These are phyloP conservation scores for Chamaecyparis obtusa DNA, from an alignment of 75 land plant species.

Conservation along the genomic window DNA sequence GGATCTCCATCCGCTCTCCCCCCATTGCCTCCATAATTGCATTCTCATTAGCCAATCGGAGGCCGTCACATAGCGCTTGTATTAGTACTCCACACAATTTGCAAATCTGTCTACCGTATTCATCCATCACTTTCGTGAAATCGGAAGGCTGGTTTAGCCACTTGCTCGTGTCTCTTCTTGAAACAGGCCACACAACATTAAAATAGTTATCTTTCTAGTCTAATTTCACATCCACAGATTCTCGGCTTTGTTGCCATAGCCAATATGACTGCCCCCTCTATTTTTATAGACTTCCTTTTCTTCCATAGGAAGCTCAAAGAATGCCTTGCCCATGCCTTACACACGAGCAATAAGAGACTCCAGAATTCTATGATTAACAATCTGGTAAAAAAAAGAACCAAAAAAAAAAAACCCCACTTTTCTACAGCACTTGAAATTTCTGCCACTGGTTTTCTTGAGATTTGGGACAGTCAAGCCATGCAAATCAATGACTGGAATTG, in stretches of 20 bases:
- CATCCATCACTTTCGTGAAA: constrained; percentile 7
- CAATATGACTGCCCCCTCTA: constrained; percentile 22
- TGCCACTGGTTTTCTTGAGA: constrained; percentile 49
- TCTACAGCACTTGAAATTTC: background rate
- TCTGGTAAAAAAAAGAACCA: too few species aligned
- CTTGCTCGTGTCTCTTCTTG: background rate
- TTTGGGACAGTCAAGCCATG: constrained; percentile 48
- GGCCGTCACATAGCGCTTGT: too few species aligned
- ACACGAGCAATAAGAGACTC: too few species aligned
- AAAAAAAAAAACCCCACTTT: too few species aligned
- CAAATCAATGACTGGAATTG: background rate
- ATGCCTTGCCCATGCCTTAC: constrained; percentile 21
- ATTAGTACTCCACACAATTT: too few species aligned
- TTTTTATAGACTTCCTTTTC: constrained; percentile 52
- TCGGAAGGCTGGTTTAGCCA: constrained; percentile 39
- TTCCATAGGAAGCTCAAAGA: constrained; percentile 54
- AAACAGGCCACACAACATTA: background rate
- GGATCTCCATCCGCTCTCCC: constrained; percentile 19
- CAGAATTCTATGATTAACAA: too few species aligned
- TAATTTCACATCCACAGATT: constrained; percentile 22
- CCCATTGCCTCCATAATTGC: background rate
- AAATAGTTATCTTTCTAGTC: constrained; percentile 43
- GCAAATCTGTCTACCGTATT: too few species aligned
- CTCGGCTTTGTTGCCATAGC: constrained; percentile 43
- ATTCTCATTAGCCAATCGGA: background rate